These are phyloP conservation scores for Saccharomycopsis hybrid DNA, from an alignment of 1,139 yeast genomes.

Conservation along the genomic window DNA sequence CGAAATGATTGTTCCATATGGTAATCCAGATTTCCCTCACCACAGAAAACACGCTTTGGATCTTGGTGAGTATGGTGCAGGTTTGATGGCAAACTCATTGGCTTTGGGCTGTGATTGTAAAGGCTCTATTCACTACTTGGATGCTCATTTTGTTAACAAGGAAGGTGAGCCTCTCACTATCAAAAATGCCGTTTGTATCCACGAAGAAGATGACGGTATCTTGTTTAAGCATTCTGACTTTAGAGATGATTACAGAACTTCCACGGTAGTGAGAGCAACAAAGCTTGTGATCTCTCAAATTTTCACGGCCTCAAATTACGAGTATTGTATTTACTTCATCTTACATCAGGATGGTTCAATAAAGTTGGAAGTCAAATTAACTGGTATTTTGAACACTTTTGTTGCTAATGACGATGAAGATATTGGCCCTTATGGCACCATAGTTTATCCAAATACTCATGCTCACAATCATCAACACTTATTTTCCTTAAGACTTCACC, in stretches of 20 bases:
- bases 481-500: constrained; percentile 73
- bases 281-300: constrained; percentile 69
- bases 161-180: constrained; percentile 64
- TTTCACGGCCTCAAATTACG: constrained; percentile 82
- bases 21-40: constrained; percentile 72
- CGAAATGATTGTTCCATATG: constrained; percentile 85
- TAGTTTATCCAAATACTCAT: constrained; percentile 72
- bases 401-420: constrained; percentile 57
- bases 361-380: constrained; percentile 68
- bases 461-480: constrained; percentile 85
- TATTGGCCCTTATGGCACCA: constrained; percentile 71
- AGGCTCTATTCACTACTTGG: constrained; percentile 76
- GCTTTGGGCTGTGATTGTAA: constrained; percentile 79
- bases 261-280: constrained; percentile 69
- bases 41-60: constrained; percentile 83
- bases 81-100: constrained; percentile 74
- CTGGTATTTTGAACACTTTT: constrained; percentile 75
- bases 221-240: constrained; percentile 77
- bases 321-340: constrained; percentile 77
- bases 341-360: constrained; percentile 81
- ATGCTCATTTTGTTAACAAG: constrained; percentile 63
- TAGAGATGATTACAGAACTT: constrained; percentile 72
- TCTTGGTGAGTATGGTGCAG: constrained; percentile 85
- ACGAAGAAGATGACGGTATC: constrained; percentile 78
- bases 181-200: constrained; percentile 75